These are phyloP conservation scores for Vitis cinerea DNA, from an alignment of 164 flowering plant species.

Conservation along the genomic window DNA sequence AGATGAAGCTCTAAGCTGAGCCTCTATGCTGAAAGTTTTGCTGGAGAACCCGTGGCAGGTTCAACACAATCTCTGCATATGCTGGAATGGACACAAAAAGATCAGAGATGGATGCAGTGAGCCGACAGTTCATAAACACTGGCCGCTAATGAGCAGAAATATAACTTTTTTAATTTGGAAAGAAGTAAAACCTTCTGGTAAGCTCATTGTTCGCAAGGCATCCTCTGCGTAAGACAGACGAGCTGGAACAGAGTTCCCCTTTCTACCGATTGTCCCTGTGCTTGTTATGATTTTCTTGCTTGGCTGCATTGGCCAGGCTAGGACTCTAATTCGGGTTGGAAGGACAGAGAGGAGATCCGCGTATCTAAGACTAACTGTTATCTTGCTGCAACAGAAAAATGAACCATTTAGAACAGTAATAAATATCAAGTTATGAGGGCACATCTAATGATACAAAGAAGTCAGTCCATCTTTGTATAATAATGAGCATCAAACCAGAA, in stretches of 20 bases:
- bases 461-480: background rate
- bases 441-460: background rate
- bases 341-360: conserved; percentile 66
- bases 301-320: conserved; percentile 71
- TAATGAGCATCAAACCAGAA: background rate
- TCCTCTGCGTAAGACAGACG: conserved; percentile 87
- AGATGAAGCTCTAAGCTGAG: background rate
- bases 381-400: conserved; percentile 56
- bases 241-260: conserved; percentile 53
- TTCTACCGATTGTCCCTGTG: conserved; percentile 26
- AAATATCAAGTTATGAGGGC: background rate
- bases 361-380: conserved; percentile 76
- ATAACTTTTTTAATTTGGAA: background rate
- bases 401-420: background rate
- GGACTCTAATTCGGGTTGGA: conserved; percentile 65
- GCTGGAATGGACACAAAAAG: conserved; percentile 44
- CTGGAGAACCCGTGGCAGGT: conserved; percentile 56
- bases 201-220: conserved; percentile 67
- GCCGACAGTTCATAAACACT: background rate
- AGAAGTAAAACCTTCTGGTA: conserved; percentile 75
- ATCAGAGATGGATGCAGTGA: background rate
- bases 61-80: conserved; percentile 87
- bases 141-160: background rate
- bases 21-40: conserved; percentile 39
- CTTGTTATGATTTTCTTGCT: conserved; percentile 25